phyloP scores from a whole-genome alignment of 176 grass and related monocot species.

The Aegilops bicornis region DNA sequence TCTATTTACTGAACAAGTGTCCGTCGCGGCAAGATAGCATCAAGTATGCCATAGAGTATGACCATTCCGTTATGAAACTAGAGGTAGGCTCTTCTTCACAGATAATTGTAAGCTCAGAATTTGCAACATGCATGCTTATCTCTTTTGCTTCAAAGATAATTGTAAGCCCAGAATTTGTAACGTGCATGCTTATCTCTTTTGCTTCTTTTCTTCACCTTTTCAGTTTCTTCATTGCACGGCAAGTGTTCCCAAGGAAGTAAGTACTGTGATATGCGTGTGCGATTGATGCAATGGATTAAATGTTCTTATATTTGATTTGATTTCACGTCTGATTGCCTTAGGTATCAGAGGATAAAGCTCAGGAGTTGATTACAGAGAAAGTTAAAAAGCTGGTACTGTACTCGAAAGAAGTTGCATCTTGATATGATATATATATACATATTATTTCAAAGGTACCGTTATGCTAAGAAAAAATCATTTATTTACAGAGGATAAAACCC shows the following conservation, averaged over 20 bases:
- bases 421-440: background rate
- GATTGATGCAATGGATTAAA: background rate
- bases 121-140: background rate
- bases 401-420: background rate
- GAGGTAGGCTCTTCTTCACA: background rate
- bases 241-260: constrained; percentile 21
- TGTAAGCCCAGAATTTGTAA: no score
- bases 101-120: background rate
- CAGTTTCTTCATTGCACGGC: constrained; percentile 21
- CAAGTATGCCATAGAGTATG: background rate
- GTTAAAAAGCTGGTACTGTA: background rate
- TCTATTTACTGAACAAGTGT: constrained; percentile 17
- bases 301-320: background rate
- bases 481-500: background rate
- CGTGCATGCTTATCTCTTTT: background rate
- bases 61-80: background rate
- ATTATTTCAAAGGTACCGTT: background rate
- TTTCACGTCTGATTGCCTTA: background rate
- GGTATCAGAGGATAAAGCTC: constrained; percentile 22
- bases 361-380: background rate
- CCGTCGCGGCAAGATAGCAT: background rate
- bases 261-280: background rate
- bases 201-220: background rate
- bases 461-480: constrained; percentile 3
- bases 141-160: no score